These are phyloP conservation scores for Hypomyces perniciosus DNA, from an alignment of 2,329 filamentous ascomycete genomes.

Conservation along the genomic window DNA sequence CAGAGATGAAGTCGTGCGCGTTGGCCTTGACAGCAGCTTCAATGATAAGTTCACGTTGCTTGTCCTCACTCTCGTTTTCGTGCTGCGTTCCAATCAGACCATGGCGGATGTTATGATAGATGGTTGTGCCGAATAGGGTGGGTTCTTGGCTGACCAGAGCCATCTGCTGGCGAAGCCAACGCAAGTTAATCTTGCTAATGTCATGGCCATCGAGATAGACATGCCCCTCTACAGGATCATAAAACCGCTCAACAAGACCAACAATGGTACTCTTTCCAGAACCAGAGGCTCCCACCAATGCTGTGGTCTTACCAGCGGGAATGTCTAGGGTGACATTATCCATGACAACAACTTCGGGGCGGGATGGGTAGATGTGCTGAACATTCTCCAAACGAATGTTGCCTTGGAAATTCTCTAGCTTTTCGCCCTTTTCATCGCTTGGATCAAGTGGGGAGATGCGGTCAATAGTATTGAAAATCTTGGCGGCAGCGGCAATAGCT, in stretches of 20 bases:
- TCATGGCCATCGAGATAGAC: conserved; percentile 80
- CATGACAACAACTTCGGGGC: conserved; percentile 87
- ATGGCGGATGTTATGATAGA: conserved; percentile 81
- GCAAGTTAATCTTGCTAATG: conserved; percentile 73
- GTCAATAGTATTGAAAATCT: conserved; percentile 94
- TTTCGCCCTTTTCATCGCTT: conserved; percentile 60
- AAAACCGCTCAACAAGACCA: conserved; percentile 89
- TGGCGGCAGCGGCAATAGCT: conserved; percentile 74
- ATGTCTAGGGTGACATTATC: conserved; percentile 72
- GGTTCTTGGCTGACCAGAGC: conserved; percentile 92
- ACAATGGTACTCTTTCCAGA: conserved; percentile 95
- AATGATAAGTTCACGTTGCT: conserved; percentile 64
- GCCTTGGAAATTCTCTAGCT: conserved; percentile 66
- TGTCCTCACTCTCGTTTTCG: conserved; percentile 61
- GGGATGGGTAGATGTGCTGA: conserved; percentile 90
- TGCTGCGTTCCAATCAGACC: conserved; percentile 80
- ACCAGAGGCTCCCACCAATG: conserved; percentile 88
- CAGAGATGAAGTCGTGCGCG: conserved; percentile 83
- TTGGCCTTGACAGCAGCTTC: conserved; percentile 87
- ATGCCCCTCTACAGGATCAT: conserved; percentile 75
- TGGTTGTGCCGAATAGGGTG: conserved; percentile 81
- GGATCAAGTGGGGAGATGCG: conserved; percentile 80
- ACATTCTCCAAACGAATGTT: conserved; percentile 74
- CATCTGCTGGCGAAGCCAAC: conserved; percentile 89
- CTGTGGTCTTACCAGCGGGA: conserved; percentile 89